These are phyloP conservation scores for Phytophthora crassamura DNA, from an alignment of 352 stramenopile genomes.

Conservation along the genomic window DNA sequence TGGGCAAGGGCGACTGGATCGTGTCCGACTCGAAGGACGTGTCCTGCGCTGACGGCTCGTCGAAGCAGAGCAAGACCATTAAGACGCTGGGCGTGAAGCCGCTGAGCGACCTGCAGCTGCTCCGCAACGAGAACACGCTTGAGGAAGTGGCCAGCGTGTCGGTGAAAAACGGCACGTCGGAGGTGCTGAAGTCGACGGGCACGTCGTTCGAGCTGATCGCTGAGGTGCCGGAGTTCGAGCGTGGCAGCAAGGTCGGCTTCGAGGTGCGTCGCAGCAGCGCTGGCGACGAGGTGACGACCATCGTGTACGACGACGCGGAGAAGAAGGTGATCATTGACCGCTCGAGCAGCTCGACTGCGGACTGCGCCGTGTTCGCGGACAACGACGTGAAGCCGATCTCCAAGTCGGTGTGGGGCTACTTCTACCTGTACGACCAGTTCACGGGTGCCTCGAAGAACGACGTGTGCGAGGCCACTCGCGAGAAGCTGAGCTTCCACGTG, in stretches of 20 bases:
- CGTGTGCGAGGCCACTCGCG: slow-evolving; percentile 44
- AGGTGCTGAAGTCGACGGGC: no score
- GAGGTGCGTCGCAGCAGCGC: no score
- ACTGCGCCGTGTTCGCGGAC: slow-evolving; percentile 57
- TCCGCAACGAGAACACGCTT: slow-evolving; percentile 49
- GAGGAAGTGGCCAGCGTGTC: slow-evolving; percentile 44
- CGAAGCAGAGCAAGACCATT: slow-evolving; percentile 60
- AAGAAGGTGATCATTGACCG: slow-evolving; percentile 68
- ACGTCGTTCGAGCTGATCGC: no score
- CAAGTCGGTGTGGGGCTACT: slow-evolving; percentile 52
- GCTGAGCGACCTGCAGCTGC: slow-evolving; percentile 48
- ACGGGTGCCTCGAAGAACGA: slow-evolving; percentile 20
- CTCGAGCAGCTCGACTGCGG: slow-evolving; percentile 50
- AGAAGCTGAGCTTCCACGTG: slow-evolving; percentile 61
- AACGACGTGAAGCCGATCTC: slow-evolving; percentile 38
- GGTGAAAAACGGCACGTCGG: no score
- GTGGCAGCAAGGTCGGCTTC: no score
- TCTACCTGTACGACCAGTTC: slow-evolving; percentile 57
- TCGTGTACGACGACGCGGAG: no score
- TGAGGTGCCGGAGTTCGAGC: no score
- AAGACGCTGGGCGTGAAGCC: slow-evolving; percentile 67
- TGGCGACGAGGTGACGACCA: no score
- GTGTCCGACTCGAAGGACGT: slow-evolving; percentile 49
- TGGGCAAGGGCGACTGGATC: slow-evolving; percentile 63
- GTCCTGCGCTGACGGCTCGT: slow-evolving; percentile 28